Base-by-base conservation (phyloP, 768 basidiomycete species). In the Melanogaster broomeanus region DNA sequence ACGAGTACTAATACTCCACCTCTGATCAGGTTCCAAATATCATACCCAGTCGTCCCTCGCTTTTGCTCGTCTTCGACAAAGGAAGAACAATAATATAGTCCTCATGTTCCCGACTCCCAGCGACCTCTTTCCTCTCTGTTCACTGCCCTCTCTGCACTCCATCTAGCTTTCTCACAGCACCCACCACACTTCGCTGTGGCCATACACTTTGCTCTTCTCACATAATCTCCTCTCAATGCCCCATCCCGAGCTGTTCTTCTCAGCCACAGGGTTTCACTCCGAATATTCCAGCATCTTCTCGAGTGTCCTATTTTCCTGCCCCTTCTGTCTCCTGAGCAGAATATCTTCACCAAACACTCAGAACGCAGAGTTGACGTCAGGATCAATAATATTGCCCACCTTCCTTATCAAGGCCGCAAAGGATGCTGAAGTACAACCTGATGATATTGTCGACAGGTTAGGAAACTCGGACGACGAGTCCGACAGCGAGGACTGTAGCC, bases 161-260 rank as follows among this genome's bases (percentile, higher is more conserved):
- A 7, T 53, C 66, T 1, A 35, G 66, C 21, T 49, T 70, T 48
- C 72, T 85, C 21, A 51, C 60, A 21, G 63, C 71, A 4, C 84
- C 85, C 3, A 71, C 79, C 31, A 80, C 75, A 9, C 83, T 96
- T 35, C 79, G 74, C 59, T 97, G 93, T 62, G 93, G 93, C 47
- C 93, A 97, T 65, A 78, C 92, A 19, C 56, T 95, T 55, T 97
- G 93, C 60, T 67, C 81, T 0, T 40, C 21, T n/a, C 89, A 90
- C 63, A 58, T 77, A 49, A 65, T 52, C 55, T 57, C 58, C 7
- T 2, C 65, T 21, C 48, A 30, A 33, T 72, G 77, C 57, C 71
- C 73, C 50, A 53, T 76, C 47, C 67, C 72, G 22, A 54, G 59
- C 27, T 83, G 75, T 57, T 56, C 41, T 43, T 31, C 51, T 48